phyloP scores from a whole-genome alignment of 192 early-diverging fungal genomes.

The Coemansia sp. region DNA sequence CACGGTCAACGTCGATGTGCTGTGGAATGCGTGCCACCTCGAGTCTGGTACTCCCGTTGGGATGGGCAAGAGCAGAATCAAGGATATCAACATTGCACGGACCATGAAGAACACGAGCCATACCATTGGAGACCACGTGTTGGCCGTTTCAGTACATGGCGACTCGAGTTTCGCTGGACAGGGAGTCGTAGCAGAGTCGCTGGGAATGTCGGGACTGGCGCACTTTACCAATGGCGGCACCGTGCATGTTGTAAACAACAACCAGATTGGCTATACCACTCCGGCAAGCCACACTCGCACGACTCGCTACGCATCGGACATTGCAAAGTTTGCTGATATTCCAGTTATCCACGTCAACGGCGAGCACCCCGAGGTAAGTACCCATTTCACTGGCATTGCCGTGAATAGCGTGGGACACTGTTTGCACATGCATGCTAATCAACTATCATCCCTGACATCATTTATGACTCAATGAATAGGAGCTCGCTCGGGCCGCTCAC shows the following conservation, averaged over 20 bases:
- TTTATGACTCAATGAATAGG: conserved; percentile 42
- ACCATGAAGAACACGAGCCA: conserved; percentile 68
- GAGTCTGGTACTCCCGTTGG: conserved; percentile 96
- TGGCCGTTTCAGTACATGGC: conserved; percentile 95
- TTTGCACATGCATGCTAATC: neutral
- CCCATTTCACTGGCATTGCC: neutral
- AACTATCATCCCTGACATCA: neutral
- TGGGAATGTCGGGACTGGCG: conserved; percentile 91
- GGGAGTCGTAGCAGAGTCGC: conserved; percentile 92
- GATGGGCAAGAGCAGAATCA: conserved; percentile 90
- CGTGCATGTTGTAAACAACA: conserved; percentile 95
- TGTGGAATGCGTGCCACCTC: conserved; percentile 95
- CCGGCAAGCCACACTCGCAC: conserved; percentile 93
- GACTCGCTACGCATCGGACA: conserved; percentile 87
- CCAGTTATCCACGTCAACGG: conserved; percentile 97
- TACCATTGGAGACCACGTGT: conserved; percentile 86
- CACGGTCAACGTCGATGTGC: conserved; percentile 56
- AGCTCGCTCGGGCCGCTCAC: conserved; percentile 80
- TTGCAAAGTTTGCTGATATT: conserved; percentile 94
- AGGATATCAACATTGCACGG: conserved; percentile 77
- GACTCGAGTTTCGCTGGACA: conserved; percentile 86
- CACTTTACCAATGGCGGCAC: conserved; percentile 94
- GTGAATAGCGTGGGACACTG: neutral
- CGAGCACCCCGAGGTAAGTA: conserved; percentile 72
- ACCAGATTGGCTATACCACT: conserved; percentile 98